Percentiles rank a stretch among this genome's conserved stretches.
Conservation (phyloP, 441 rosid genomes). For the Erysimum cheiri region DNA sequence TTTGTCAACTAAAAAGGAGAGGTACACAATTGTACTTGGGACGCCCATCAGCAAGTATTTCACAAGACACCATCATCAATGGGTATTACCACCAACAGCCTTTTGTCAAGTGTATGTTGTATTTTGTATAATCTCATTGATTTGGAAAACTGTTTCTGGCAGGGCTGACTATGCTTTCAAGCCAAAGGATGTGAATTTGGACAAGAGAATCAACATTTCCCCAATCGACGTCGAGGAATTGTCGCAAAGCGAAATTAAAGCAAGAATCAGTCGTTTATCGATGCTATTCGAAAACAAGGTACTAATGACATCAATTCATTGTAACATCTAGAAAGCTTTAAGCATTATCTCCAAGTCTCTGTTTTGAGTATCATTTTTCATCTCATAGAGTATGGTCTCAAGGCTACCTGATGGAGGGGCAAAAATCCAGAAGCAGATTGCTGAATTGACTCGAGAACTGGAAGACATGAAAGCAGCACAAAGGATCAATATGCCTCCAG, state of each 20-base stretch:
- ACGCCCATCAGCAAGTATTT: conserved; percentile 52
- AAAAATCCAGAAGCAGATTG: conserved; percentile 71
- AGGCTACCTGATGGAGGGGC: conserved; percentile 84
- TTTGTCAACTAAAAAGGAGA: conserved; percentile 49
- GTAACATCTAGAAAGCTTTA: conserved; percentile 14
- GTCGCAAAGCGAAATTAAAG: conserved; percentile 76
- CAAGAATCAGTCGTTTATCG: conserved; percentile 66
- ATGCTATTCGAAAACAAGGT: conserved; percentile 71
- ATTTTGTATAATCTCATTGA: conserved; percentile 14
- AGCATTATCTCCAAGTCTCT: not conserved
- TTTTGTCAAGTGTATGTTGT: not conserved
- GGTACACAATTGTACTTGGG: conserved; percentile 46
- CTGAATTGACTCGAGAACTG: conserved; percentile 67
- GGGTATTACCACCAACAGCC: conserved; percentile 56
- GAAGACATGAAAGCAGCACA: conserved; percentile 49
- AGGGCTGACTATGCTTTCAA: conserved; percentile 87
- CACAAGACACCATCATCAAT: conserved; percentile 52
- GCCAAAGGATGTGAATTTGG: conserved; percentile 71
- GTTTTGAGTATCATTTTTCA: conserved; percentile 18
- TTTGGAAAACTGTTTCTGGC: conserved; percentile 29
- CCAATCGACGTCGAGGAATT: conserved; percentile 52
- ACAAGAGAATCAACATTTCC: conserved; percentile 55
- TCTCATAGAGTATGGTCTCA: conserved; percentile 62
- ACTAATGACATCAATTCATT: conserved; percentile 20
- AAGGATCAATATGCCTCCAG: conserved; percentile 44